Percentiles rank a stretch among this genome's conserved stretches.
These are phyloP conservation scores for Ogataea parapolymorpha DNA, from an alignment of 805 yeast genomes.

Conservation along the genomic window DNA sequence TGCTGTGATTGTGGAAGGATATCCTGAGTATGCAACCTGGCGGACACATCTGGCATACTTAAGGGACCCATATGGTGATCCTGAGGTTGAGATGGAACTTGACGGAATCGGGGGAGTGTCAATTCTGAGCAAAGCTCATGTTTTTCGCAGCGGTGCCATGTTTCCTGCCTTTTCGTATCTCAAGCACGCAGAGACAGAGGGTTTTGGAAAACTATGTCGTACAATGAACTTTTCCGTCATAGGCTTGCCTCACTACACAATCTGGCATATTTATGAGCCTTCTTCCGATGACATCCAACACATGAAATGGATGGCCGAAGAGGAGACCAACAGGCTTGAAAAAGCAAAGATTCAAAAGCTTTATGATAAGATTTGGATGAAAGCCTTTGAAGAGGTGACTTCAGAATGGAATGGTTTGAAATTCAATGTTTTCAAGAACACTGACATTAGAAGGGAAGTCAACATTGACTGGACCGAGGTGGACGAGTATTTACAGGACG, in stretches of 20 bases:
- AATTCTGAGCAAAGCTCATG: slow-evolving; percentile 77
- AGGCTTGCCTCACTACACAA: slow-evolving; percentile 88
- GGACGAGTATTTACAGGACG: slow-evolving; percentile 38
- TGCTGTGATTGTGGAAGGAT: slow-evolving; percentile 94
- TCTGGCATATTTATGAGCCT: slow-evolving; percentile 95
- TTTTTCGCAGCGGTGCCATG: slow-evolving; percentile 82
- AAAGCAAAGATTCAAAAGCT: slow-evolving; percentile 62
- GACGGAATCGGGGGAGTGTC: slow-evolving; percentile 98
- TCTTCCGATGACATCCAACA: slow-evolving; percentile 80
- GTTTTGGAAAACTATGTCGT: slow-evolving; percentile 83
- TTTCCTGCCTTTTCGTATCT: slow-evolving; percentile 94
- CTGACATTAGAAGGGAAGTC: slow-evolving; percentile 56
- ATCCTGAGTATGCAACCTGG: slow-evolving; percentile 95
- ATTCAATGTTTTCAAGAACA: slow-evolving; percentile 68
- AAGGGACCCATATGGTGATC: slow-evolving; percentile 90
- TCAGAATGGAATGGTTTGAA: slow-evolving; percentile 70
- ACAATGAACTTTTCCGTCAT: slow-evolving; percentile 81
- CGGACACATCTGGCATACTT: slow-evolving; percentile 91
- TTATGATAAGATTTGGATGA: slow-evolving; percentile 71
- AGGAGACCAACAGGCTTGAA: slow-evolving; percentile 62
- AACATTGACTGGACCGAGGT: slow-evolving; percentile 70
- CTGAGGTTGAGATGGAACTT: slow-evolving; percentile 85
- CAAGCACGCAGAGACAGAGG: slow-evolving; percentile 96
- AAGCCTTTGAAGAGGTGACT: slow-evolving; percentile 77
- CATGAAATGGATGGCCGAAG: slow-evolving; percentile 84